phyloP scores from a whole-genome alignment of 2,329 filamentous ascomycete species.

The Aureobasidium vineae region DNA sequence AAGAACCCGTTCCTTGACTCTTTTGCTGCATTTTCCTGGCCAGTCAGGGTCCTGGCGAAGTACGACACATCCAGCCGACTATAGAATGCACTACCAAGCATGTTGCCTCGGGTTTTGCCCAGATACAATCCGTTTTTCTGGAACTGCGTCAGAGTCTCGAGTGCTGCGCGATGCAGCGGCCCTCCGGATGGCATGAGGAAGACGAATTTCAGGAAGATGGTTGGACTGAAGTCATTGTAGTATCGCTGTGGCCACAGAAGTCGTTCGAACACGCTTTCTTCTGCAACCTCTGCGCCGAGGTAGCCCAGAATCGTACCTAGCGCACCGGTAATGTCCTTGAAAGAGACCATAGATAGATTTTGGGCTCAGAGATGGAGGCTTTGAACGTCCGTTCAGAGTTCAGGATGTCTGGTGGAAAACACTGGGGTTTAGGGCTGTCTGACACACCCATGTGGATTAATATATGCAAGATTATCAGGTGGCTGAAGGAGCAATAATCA shows the following conservation, averaged over 20 bases:
- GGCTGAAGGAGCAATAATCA: not conserved
- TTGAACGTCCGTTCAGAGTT: not conserved
- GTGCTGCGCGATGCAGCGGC: not conserved
- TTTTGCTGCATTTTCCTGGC: not conserved
- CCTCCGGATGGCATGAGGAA: slow-evolving; percentile 3
- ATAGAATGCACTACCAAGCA: slow-evolving; percentile 2
- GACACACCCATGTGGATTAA: not conserved
- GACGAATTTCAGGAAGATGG: not conserved
- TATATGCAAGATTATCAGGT: not conserved
- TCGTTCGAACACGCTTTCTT: not conserved
- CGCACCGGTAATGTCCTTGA: not conserved
- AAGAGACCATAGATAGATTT: not conserved
- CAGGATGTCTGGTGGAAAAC: not conserved
- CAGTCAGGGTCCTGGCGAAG: not conserved
- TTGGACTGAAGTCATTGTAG: not conserved
- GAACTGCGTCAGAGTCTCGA: not conserved
- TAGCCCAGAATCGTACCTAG: not conserved
- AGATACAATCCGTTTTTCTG: slow-evolving; percentile 2
- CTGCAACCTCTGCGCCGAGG: slow-evolving; percentile 1
- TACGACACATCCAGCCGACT: not conserved
- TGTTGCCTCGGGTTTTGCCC: slow-evolving; percentile 4
- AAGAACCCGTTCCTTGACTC: not conserved
- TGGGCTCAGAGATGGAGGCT: not conserved
- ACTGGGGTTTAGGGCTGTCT: not conserved
- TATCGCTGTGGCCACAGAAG: not conserved